Evolutionary conservation across 192 early-diverging fungal species (phyloP).

Genomic region (Umbelopsis isabellina): DNA sequence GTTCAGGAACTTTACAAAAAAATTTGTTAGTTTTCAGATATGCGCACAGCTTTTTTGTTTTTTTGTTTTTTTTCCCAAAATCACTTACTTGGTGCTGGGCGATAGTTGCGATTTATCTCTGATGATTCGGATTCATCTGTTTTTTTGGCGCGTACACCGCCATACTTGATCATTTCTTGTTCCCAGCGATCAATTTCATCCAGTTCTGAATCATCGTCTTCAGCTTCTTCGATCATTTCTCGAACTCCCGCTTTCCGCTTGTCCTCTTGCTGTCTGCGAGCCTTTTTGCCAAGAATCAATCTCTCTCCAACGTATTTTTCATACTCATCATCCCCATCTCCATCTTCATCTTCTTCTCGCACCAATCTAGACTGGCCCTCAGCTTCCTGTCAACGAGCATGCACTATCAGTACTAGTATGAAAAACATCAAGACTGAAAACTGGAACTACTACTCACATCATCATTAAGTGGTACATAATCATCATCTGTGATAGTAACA

Average conservation of each 20-base stretch:
- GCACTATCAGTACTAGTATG: no score
- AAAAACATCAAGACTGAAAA: not conserved
- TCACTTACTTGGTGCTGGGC: conserved; percentile 12
- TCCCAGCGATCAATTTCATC: conserved; percentile 62
- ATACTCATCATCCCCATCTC: conserved; percentile 59
- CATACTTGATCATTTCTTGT: conserved; percentile 55
- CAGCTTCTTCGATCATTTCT: conserved; percentile 58
- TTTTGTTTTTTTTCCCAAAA: not conserved
- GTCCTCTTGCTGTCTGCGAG: conserved; percentile 45
- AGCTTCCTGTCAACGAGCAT: not conserved
- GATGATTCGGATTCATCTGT: conserved; percentile 4
- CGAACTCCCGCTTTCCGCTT: conserved; percentile 41
- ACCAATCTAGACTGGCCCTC: conserved; percentile 45
- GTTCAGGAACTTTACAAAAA: conserved; percentile 48
- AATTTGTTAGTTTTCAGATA: not conserved
- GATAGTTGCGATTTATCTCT: conserved; percentile 5
- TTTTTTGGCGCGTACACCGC: conserved; percentile 37
- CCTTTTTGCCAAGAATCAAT: conserved; percentile 47
- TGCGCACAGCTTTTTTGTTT: no score
- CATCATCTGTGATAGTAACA: conserved; percentile 27
- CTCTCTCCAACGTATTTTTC: conserved; percentile 56
- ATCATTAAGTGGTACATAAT: conserved; percentile 36
- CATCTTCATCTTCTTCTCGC: conserved; percentile 62
- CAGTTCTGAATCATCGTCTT: conserved; percentile 48
- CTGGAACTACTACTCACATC: not conserved